A percentile compares a stretch with the other conserved stretches of the same genome.
Conservation (phyloP, 2,329 filamentous ascomycete genomes). For the Fusarium sp. region DNA sequence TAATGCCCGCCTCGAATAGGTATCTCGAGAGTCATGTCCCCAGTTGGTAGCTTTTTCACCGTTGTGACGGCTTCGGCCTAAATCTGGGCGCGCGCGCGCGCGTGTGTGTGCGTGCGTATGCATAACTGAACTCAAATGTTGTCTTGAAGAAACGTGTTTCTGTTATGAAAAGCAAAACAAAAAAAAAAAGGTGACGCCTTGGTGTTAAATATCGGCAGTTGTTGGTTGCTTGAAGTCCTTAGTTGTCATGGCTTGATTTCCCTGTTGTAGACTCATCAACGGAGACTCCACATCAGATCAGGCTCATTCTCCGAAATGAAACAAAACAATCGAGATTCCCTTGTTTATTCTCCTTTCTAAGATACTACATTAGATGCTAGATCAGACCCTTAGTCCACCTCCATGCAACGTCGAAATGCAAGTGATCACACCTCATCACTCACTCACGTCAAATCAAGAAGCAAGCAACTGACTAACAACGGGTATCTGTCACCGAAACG, state of each 20-base stretch:
- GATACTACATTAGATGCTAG: background rate
- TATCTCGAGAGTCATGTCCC: background rate
- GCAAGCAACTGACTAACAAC: background rate
- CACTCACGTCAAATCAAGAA: background rate
- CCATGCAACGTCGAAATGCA: slow-evolving; percentile 28
- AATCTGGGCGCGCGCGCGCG: background rate
- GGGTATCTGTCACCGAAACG: background rate
- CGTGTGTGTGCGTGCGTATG: background rate
- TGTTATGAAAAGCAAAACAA: background rate
- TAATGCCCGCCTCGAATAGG: background rate
- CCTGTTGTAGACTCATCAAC: background rate
- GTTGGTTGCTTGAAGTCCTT: background rate
- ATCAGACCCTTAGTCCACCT: slow-evolving; percentile 8
- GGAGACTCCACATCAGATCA: background rate
- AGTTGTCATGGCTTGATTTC: background rate
- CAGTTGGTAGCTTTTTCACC: background rate
- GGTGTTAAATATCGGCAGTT: slow-evolving; percentile 1
- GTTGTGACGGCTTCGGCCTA: slow-evolving; percentile 8
- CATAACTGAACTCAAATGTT: background rate
- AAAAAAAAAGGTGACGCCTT: background rate
- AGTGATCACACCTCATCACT: background rate
- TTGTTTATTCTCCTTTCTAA: background rate
- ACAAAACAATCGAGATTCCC: background rate
- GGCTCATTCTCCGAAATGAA: background rate
- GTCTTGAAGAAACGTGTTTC: slow-evolving; percentile 13